Conservation (phyloP, 768 basidiomycete genomes). For the Suillus sp. region DNA sequence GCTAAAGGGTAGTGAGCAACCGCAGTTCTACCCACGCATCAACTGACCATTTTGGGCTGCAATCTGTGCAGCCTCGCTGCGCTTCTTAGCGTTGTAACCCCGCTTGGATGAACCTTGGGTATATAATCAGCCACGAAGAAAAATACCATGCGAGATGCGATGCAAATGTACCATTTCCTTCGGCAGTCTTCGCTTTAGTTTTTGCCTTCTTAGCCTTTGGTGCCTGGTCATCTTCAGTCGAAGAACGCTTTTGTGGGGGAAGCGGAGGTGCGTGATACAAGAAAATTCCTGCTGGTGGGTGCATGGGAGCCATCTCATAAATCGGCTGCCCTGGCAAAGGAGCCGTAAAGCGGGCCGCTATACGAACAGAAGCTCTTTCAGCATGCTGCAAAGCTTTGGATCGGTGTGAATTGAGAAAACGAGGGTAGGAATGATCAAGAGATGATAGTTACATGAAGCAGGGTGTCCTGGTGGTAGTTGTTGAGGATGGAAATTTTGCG, state of each 20-base stretch:
- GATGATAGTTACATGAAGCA: constrained; percentile 36
- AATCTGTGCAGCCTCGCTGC: constrained; percentile 67
- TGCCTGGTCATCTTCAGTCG: constrained; percentile 41
- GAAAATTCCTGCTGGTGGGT: constrained; percentile 29
- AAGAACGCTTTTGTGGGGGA: constrained; percentile 39
- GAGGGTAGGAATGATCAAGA: constrained; percentile 21
- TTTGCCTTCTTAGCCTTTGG: constrained; percentile 53
- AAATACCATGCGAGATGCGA: constrained; percentile 14
- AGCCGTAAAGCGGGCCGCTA: constrained; percentile 52
- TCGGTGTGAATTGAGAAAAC: constrained; percentile 23
- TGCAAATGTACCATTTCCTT: constrained; percentile 33
- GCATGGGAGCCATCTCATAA: constrained; percentile 38
- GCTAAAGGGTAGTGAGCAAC: constrained; percentile 34
- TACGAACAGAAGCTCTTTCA: constrained; percentile 59
- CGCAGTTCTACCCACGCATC: constrained; percentile 16
- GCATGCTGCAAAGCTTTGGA: constrained; percentile 50
- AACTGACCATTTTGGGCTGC: constrained; percentile 62
- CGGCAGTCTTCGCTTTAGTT: constrained; percentile 38
- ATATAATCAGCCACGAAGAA: constrained; percentile 19
- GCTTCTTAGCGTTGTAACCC: constrained; percentile 72
- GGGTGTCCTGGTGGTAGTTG: constrained; percentile 28
- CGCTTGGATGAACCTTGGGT: constrained; percentile 51
- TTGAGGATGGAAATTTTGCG: constrained; percentile 38
- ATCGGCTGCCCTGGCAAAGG: constrained; percentile 33
- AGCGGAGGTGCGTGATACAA: constrained; percentile 33